Evolutionary conservation across 177 flowering plant genomes (phyloP).

Genomic region (Vitis hybrid): DNA sequence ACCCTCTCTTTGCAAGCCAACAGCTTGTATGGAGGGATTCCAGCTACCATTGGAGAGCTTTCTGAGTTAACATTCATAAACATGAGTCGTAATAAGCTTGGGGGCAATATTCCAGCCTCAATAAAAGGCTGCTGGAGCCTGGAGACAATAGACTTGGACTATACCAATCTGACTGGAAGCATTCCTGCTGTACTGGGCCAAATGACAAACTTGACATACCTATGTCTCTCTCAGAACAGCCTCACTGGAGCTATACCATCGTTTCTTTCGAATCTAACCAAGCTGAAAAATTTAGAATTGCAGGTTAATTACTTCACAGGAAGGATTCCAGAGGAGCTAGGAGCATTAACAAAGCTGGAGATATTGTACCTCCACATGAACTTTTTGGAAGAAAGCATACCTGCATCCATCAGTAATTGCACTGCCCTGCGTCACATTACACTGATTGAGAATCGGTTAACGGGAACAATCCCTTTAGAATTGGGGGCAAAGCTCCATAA

Average conservation of each 20-base stretch:
- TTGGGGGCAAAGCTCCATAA: slow-evolving; percentile 11
- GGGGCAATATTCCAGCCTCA: too few species aligned
- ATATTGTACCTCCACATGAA: slow-evolving; percentile 6
- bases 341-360: slow-evolving; percentile 10
- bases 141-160: too few species aligned
- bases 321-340: not conserved
- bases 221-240: not conserved
- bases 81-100: too few species aligned
- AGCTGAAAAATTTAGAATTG: not conserved
- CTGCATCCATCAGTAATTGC: slow-evolving; percentile 1
- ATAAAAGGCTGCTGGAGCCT: too few species aligned
- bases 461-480: slow-evolving; percentile 13
- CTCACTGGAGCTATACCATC: slow-evolving; percentile 5
- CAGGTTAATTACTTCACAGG: slow-evolving; percentile 6
- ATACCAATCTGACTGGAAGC: too few species aligned
- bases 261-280: slow-evolving; percentile 12
- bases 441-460: not conserved
- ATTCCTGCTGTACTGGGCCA: too few species aligned
- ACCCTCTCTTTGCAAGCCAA: slow-evolving; percentile 6
- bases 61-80: too few species aligned
- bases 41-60: not conserved
- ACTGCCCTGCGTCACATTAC: slow-evolving; percentile 5
- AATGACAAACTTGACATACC: slow-evolving; percentile 2
- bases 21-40: slow-evolving; percentile 6
- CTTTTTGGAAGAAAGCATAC: not conserved